Evolutionary conservation across 805 yeast genomes (phyloP), one percentile per base, ranked within the genome.

Genomic region (Ogataea pignaliae): DNA sequence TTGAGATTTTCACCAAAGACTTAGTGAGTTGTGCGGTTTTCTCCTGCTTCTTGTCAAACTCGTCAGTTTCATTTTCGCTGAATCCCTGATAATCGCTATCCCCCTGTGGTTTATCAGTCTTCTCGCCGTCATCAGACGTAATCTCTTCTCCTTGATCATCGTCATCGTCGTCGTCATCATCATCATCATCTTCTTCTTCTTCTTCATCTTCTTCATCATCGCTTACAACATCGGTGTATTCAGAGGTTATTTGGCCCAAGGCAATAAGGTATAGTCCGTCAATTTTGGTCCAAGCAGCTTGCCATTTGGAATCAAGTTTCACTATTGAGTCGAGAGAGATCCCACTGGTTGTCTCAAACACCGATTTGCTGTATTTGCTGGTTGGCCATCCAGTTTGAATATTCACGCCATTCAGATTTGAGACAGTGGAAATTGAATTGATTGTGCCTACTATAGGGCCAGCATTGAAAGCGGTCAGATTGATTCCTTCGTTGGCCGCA

Each of bases 131-230:
- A 29, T 18, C 40, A 37, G 37, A 43, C 33, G 16, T 44, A 11
- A 18, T 42, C 30, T 34, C 51, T 26, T 34, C 47, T 15, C 33
- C 44, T 29, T 34, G 40, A 31, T 34, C 46, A 31, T 39, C 45
- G 10, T 40, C 36, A 17, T 43, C 45, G 11, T 43, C 48, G 2
- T 48, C 51, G 3, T 54, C 59, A 8, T 47, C 54, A 13, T 53
- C 55, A 21, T 58, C 57, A 3, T 54, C 55, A 1, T 47, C 56
- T 6, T 43, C 50, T 14, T 36, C 45, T n/a, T 47, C 51, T 2
- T 47, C 48, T 8, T 55, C 62, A 8, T 55, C 60, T 11, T 55
- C 66, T 40, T 56, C 66, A 29, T 59, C 57, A 14, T 64, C 68
- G 14, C 63, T 59, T n/a, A 55, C 52, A 6, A 58, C 61, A 3